A percentile compares a stretch with the other conserved stretches of the same genome.
phyloP scores from a whole-genome alignment of 441 rosid genomes.

The Macaranga tanarius region DNA sequence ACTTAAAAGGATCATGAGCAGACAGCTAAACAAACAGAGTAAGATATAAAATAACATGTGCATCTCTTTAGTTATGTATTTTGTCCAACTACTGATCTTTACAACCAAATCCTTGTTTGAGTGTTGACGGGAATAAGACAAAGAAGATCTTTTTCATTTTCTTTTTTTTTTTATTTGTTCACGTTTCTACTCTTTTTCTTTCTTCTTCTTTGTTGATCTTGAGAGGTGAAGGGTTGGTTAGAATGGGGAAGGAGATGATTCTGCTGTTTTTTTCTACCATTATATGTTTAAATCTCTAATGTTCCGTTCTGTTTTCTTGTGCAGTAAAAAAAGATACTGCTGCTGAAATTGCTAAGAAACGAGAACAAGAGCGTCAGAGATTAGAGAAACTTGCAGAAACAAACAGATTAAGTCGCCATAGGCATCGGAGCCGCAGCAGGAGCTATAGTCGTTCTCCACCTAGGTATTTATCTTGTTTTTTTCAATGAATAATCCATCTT shows the following conservation, averaged over 20 bases:
- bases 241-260: background rate
- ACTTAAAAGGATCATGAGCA: constrained; percentile 93
- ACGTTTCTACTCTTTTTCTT: background rate
- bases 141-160: background rate
- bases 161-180: background rate
- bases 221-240: background rate
- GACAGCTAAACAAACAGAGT: constrained; percentile 89
- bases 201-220: background rate
- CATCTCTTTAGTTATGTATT: background rate
- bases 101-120: background rate
- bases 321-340: constrained; percentile 97
- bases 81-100: background rate
- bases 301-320: constrained; percentile 12
- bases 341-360: constrained; percentile 83
- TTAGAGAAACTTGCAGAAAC: constrained; percentile 89
- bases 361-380: constrained; percentile 89
- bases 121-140: background rate
- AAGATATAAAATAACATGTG: constrained; percentile 27
- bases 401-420: constrained; percentile 58
- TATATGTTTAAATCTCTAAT: background rate
- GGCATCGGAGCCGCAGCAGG: constrained; percentile 80
- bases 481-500: background rate
- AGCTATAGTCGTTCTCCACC: constrained; percentile 82
- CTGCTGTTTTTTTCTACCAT: background rate
- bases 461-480: constrained; percentile 46